A percentile compares a stretch with the other conserved stretches of the same genome.
These are phyloP conservation scores for Colletotrichum aenigma DNA, from an alignment of 2,329 filamentous ascomycete species.

Conservation along the genomic window DNA sequence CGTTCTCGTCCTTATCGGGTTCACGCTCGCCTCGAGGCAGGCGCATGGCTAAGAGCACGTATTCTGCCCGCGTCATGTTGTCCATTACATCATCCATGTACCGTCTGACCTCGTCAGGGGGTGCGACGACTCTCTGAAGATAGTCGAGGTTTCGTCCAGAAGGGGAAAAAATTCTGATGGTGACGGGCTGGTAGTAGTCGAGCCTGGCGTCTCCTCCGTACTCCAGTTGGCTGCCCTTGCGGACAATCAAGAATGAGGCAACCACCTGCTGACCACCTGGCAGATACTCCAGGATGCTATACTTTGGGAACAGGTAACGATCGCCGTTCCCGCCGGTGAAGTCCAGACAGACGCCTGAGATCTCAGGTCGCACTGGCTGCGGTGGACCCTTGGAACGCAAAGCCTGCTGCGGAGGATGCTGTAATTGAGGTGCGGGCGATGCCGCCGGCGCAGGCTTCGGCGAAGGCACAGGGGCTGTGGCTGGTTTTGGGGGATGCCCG, in stretches of 20 bases:
- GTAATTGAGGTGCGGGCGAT: conserved; percentile 2
- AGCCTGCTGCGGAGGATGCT: conserved; percentile 51
- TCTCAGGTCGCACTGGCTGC: conserved; percentile 57
- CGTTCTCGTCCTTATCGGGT: conserved; percentile 29
- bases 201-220: conserved; percentile 65
- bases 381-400: conserved; percentile 64
- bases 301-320: conserved; percentile 79
- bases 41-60: conserved; percentile 70
- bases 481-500: conserved; percentile 25
- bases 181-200: conserved; percentile 80
- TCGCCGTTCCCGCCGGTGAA: conserved; percentile 72
- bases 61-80: conserved; percentile 71
- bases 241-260: conserved; percentile 78
- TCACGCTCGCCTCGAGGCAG: conserved; percentile 54
- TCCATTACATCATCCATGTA: conserved; percentile 77
- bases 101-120: conserved; percentile 64
- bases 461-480: conserved; percentile 1
- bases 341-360: conserved; percentile 72
- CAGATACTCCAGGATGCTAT: conserved; percentile 75
- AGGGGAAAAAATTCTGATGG: conserved; percentile 60
- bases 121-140: conserved; percentile 64
- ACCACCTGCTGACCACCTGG: conserved; percentile 64
- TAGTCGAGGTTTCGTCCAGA: conserved; percentile 64
- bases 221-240: conserved; percentile 71
- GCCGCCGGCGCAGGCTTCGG: neutral